Conservation (phyloP, 805 yeast species). For the Millerago galiae region DNA sequence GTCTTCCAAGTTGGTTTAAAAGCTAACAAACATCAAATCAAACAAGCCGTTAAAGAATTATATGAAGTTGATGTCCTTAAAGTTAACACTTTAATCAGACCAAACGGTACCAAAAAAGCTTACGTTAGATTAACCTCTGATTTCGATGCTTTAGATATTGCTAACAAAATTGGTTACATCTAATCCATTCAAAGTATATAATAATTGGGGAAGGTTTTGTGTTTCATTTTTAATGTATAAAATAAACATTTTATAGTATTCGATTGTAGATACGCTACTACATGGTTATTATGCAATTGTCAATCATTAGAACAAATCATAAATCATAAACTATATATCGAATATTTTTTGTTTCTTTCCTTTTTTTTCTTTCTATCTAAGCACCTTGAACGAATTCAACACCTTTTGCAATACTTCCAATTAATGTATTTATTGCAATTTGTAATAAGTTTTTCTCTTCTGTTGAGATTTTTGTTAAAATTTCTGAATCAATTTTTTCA, state of each 20-base stretch:
- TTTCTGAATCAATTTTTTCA: conserved; percentile 15
- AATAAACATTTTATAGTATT: background rate
- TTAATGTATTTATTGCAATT: conserved; percentile 17
- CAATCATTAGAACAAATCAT: background rate
- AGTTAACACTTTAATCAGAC: conserved; percentile 96
- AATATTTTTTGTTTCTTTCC: background rate
- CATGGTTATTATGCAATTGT: background rate
- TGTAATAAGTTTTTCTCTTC: conserved; percentile 20
- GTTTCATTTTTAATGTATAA: background rate
- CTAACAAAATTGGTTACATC: conserved; percentile 99
- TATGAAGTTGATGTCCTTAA: conserved; percentile 92
- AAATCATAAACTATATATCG: background rate
- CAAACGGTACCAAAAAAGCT: conserved; percentile 99
- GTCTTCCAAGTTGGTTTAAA: conserved; percentile 97
- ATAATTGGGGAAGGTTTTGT: conserved; percentile 2
- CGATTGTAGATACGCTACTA: no score
- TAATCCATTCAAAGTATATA: conserved; percentile 35
- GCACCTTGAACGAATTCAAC: conserved; percentile 19
- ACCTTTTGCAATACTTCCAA: conserved; percentile 22
- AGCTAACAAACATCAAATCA: conserved; percentile 98
- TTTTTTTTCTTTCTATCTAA: background rate
- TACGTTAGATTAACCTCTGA: conserved; percentile 98
- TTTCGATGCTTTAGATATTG: conserved; percentile 98
- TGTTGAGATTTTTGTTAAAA: conserved; percentile 15
- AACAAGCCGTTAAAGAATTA: conserved; percentile 95